Base-by-base conservation (phyloP, 495 filamentous ascomycete species). In the Trichoderma virens region DNA sequence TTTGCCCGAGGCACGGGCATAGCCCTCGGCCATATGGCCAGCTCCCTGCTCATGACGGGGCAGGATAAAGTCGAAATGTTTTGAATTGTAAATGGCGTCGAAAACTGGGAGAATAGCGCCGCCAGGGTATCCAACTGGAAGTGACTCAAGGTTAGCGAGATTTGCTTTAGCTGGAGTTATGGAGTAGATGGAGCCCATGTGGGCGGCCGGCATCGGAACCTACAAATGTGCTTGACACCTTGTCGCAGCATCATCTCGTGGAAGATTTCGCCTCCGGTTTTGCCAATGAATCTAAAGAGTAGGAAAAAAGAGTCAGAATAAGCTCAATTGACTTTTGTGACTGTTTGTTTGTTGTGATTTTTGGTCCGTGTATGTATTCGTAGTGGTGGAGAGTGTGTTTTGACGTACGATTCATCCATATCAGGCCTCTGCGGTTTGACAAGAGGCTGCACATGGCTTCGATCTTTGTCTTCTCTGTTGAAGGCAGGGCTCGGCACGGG, bases 211-310 rank as follows among this genome's bases (percentile, higher is more conserved):
- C 7, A 41, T 30, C 54, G 60, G 65, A 70, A 90, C 88, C 74
- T 79, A 92, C 90, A 95, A 70, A 97, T 81, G 75, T 95, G 90
- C 79, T 97, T 93, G 32, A 98, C 95, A 66, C 80, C 85, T 66
- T 93, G 91, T 71, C 94, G 81, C 45, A 92, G 83, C 91, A 98
- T 96, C 94, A 98, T 98, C 77, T 98, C 93, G 71, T 98, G 92
- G 80, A 98, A 96, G 66, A 98, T 98, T 73, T 97, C 88, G 71
- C 94, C 94, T 74, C 95, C 95, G 60, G 83, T 96, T 80, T 91
- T 90, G 35, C 95, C 95, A 72, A 98, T 90, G 79, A 98, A 97
- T 62, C 90, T 90, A 23, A n/a, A 47, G 20, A 16, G 18, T 2
- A 41, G 38, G 18, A 5, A 20, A 25, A 3, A 23, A 8, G 1